phyloP scores from a whole-genome alignment of 2,329 filamentous ascomycete genomes.

The Ceratocystis lukuohia region DNA sequence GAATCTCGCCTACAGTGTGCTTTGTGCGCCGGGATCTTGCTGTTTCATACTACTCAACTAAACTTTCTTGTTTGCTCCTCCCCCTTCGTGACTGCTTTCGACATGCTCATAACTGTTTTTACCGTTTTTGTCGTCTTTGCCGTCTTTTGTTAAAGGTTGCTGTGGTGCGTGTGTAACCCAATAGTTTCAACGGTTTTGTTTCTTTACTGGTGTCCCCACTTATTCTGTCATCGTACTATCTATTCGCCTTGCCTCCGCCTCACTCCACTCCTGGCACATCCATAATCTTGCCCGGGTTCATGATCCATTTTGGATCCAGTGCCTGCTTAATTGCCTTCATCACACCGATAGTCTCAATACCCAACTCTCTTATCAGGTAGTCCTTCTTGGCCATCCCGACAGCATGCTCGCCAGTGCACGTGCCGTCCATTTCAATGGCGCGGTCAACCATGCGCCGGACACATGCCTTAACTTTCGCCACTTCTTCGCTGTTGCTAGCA shows the following conservation, averaged over 20 bases:
- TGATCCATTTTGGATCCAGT: constrained; percentile 72
- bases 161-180: not conserved
- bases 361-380: constrained; percentile 64
- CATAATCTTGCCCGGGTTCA: constrained; percentile 90
- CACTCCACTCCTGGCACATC: constrained; percentile 39
- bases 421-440: constrained; percentile 89
- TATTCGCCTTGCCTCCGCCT: not conserved
- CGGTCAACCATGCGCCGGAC: constrained; percentile 83
- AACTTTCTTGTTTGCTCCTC: not conserved
- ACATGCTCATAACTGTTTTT: not conserved
- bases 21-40: no score
- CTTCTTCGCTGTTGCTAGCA: constrained; percentile 52
- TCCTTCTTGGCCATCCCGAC: constrained; percentile 79
- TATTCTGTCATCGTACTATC: not conserved
- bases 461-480: constrained; percentile 61
- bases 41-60: no score
- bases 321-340: constrained; percentile 77
- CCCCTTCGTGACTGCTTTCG: not conserved
- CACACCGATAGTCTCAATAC: constrained; percentile 62
- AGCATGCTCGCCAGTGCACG: constrained; percentile 79
- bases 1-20: no score
- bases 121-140: not conserved
- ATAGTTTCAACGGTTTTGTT: not conserved
- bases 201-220: not conserved
- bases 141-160: not conserved